Conservation (phyloP, 139 green algal species). For the Tetratostichococcus sp. region DNA sequence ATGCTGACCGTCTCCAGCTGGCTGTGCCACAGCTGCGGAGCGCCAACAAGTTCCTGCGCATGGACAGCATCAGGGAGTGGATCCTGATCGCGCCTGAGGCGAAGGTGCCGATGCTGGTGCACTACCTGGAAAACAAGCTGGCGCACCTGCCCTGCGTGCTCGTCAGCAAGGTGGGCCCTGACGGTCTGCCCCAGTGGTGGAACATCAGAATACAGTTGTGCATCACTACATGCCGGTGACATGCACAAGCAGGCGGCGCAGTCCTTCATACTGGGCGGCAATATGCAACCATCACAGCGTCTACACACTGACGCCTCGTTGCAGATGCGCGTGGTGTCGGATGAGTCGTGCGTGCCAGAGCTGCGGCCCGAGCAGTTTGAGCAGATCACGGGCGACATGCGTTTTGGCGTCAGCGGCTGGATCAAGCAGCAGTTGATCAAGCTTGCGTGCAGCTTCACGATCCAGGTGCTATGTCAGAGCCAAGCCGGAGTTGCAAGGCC, state of each 20-base stretch:
- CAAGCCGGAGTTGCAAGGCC: too few species aligned
- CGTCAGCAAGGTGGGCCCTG: background rate
- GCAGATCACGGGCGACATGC: background rate
- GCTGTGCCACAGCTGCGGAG: background rate
- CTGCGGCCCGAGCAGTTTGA: background rate
- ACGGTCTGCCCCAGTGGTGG: too few species aligned
- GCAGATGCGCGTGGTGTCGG: background rate
- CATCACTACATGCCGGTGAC: too few species aligned
- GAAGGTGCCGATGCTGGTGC: background rate
- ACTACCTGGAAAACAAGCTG: background rate
- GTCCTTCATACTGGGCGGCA: too few species aligned
- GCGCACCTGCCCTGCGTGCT: background rate
- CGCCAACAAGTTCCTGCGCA: background rate
- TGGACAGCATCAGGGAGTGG: background rate
- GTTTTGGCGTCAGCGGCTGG: background rate
- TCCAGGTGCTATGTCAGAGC: too few species aligned
- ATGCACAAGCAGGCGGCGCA: too few species aligned
- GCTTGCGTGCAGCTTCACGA: background rate
- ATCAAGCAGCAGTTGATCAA: conserved; percentile 1
- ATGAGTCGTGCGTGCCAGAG: background rate
- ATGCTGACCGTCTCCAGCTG: too few species aligned
- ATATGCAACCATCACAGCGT: too few species aligned
- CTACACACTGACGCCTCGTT: background rate
- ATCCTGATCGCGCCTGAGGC: background rate
- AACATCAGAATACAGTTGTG: too few species aligned